phyloP scores from a whole-genome alignment of 2,329 filamentous ascomycete genomes.

The Lachnellula cervina region DNA sequence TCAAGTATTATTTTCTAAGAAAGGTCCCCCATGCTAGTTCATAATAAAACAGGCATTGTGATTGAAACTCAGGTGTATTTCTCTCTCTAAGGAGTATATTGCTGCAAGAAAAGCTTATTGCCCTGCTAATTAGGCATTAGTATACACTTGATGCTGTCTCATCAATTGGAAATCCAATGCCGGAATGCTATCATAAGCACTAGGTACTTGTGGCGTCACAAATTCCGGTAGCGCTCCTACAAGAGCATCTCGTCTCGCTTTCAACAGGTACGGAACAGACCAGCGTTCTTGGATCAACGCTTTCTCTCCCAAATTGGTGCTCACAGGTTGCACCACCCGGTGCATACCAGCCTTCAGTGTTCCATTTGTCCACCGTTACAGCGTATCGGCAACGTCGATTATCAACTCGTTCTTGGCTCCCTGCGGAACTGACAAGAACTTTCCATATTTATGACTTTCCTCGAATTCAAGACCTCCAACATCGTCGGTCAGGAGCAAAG shows the following conservation, averaged over 20 bases:
- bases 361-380: slow-evolving; percentile 14
- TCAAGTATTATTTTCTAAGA: too few relatives aligned
- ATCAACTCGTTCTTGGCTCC: slow-evolving; percentile 7
- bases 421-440: slow-evolving; percentile 7
- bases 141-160: too few relatives aligned
- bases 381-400: slow-evolving; percentile 15
- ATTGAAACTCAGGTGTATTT: too few relatives aligned
- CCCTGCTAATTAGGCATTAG: too few relatives aligned
- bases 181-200: too few relatives aligned
- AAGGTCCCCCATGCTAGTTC: too few relatives aligned
- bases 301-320: background rate
- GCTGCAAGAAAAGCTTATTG: too few relatives aligned
- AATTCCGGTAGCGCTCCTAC: background rate
- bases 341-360: slow-evolving; percentile 10
- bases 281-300: background rate
- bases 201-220: background rate
- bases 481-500: slow-evolving; percentile 15
- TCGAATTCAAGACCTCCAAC: slow-evolving; percentile 18
- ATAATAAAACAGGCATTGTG: too few relatives aligned
- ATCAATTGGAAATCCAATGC: too few relatives aligned
- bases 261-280: background rate
- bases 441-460: slow-evolving; percentile 5
- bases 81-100: too few relatives aligned
- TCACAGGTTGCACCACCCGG: slow-evolving; percentile 6
- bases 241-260: background rate